Evolutionary conservation across 2,329 filamentous ascomycete genomes (phyloP), one percentile per base, ranked within the genome.

Genomic region (Dothistroma septosporum): DNA sequence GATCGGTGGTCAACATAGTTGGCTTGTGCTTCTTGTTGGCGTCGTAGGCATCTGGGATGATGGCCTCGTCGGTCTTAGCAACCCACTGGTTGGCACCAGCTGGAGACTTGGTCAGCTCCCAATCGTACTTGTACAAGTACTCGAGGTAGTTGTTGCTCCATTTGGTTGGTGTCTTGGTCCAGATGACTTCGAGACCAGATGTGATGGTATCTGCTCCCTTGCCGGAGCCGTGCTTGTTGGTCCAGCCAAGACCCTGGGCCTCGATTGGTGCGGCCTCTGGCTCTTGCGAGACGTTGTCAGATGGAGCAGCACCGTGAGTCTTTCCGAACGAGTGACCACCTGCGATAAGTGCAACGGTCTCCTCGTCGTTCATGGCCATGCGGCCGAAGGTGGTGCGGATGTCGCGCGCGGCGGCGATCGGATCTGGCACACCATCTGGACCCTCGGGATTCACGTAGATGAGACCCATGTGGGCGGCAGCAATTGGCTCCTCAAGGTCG

Each of bases 391-490:
- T 90, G 61, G 80, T 82, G 65, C 88, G 87, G 72, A 92, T 92
- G 69, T 92, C 89, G 60, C 81, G 76, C 47, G 85, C 89, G 1
- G 89, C 82, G 14, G 87, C 86, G 46, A 87, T 75, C 21, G 88
- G 86, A 71, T 92, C 88, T 2, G 88, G 87, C 58, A 83, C 83
- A 62, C 85, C 88, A 67, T 91, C 86, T 31, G 89, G 89, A 8
- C 89, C 89, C 75, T 91, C 87, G 2, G 89, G 89, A 78, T 92
- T 91, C 63, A 91, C 88, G 74, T 92, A 92, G 73, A 92, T 92
- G 69, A 92, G 77, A 71, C 89, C 89, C 85, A 90, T 89, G 76
- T 89, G 85, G 32, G 86, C 80, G 48, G 88, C 85, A 8, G 79
- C 88, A 14, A 92, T 75, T 1, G 88, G 88, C 69, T 81, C 75